Conservation (phyloP, 1,284 basidiomycete species). For the Apiotrichum akiyoshidainum region DNA sequence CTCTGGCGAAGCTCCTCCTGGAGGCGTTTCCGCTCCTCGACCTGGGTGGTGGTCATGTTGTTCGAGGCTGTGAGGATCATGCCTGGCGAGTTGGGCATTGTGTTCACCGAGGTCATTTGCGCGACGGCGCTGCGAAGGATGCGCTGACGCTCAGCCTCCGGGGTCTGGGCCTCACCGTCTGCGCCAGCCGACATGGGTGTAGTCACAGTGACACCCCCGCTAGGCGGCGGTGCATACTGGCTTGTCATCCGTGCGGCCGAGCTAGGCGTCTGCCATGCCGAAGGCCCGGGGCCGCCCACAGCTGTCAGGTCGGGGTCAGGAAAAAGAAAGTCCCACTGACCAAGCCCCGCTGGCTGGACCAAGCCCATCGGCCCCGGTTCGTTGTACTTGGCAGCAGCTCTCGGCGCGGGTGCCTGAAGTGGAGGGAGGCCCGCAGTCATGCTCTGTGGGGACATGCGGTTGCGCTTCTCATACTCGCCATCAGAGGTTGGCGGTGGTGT, state of each 20-base stretch:
- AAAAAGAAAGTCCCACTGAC: constrained; percentile 22
- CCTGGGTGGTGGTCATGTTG: constrained; percentile 29
- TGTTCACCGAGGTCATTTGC: constrained; percentile 16
- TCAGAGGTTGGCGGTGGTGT: not conserved
- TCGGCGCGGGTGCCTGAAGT: not conserved
- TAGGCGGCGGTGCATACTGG: not conserved
- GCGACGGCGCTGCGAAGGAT: constrained; percentile 22
- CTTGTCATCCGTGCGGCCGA: not conserved
- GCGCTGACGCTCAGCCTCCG: constrained; percentile 18
- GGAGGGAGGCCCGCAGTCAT: not conserved
- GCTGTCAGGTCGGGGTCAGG: constrained; percentile 12
- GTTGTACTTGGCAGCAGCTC: not conserved
- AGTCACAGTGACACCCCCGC: not conserved
- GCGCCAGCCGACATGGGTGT: not conserved
- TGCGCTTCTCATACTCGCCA: constrained; percentile 8
- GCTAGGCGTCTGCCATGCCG: not conserved
- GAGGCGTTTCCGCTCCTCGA: constrained; percentile 31
- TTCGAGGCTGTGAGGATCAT: constrained; percentile 18
- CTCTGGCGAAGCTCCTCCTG: constrained; percentile 33
- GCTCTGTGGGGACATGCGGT: constrained; percentile 4
- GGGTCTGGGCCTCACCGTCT: constrained; percentile 6
- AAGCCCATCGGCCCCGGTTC: not conserved
- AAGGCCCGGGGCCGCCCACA: constrained; percentile 15
- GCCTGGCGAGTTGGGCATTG: constrained; percentile 3
- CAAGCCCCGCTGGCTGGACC: not conserved